Base-by-base conservation (phyloP, 2,329 filamentous ascomycete genomes). In the Trichoderma arundinaceum region DNA sequence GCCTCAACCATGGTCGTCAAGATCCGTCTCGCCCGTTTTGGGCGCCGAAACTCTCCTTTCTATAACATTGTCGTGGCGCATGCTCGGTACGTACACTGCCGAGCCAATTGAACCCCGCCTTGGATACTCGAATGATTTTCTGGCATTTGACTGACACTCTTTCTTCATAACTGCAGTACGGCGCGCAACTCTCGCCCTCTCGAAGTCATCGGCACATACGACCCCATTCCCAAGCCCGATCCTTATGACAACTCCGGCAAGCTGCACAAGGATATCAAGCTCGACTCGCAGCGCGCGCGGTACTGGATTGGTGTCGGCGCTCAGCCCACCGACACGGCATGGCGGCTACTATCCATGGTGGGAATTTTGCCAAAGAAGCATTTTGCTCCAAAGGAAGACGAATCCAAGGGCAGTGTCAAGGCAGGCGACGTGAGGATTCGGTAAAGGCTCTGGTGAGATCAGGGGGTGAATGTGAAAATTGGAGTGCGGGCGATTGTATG, bases 261-360 rank as follows among this genome's bases (percentile, higher is more conserved):
- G 66, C 85, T 91, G 64, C 92, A 91, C 82, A 99, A 99, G 80
- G 94, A 98, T 71, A 91, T 99, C 76, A 89, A 92, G 74, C 84
- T 99, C 13, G 95, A 99, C 78, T 82, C 86, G 7, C 82, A 87
- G 70, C 84, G 95, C 67, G 91, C 94, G 65, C 90, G 90, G 78
- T 99, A 99, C 82, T 99, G 95, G 95, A 84, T 99, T 41, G 95
- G 95, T 76, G 94, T 98, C 3, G 95, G 95, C 1, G 95, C 95
- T 64, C 95, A 99, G 80, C 95, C 95, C 9, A 94, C 91, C 68
- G 92, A 97, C 71, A 89, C 92, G 3, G 92, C 91, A 41, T 97
- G 94, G 94, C 85, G 92, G 75, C 78, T 98, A 72, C 81, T 99
- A 72, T 86, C 86, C 64, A 90, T 97, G 92, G 92, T 94, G 65